Conservation (phyloP, 179 eudicot species). For the Patellifolia procumbens region DNA sequence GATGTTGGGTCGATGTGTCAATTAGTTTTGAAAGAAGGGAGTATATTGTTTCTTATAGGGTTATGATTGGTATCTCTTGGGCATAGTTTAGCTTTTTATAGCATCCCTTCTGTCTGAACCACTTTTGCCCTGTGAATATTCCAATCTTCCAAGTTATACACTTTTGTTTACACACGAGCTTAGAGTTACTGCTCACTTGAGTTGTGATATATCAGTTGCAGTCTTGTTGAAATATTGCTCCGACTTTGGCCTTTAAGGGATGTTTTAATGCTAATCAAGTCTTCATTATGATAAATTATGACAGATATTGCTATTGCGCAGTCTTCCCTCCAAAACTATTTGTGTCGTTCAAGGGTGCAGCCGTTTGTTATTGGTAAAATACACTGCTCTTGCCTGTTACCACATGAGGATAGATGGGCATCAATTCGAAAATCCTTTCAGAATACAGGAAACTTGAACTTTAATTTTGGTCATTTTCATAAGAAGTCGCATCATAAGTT, state of each 20-base stretch:
- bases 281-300: conserved; percentile 11
- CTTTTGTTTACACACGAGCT: neutral
- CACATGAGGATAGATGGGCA: conserved; percentile 45
- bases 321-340: conserved; percentile 43
- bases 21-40: neutral
- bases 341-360: conserved; percentile 38
- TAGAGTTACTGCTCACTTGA: neutral
- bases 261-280: conserved; percentile 7
- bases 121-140: neutral
- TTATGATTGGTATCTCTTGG: neutral
- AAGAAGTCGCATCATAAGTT: conserved; percentile 36
- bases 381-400: conserved; percentile 27
- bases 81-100: neutral
- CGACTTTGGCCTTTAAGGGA: neutral
- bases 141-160: neutral
- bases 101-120: neutral
- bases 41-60: neutral
- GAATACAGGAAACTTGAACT: conserved; percentile 30
- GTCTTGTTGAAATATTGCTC: conserved; percentile 1
- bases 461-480: conserved; percentile 22
- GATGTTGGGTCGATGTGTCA: neutral
- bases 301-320: conserved; percentile 78
- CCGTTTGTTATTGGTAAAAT: conserved; percentile 33
- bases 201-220: neutral
- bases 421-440: conserved; percentile 43